A percentile compares a stretch with the other conserved stretches of the same genome.
phyloP scores from a whole-genome alignment of 1,284 basidiomycete genomes.

The Ceratobasidium sp. region DNA sequence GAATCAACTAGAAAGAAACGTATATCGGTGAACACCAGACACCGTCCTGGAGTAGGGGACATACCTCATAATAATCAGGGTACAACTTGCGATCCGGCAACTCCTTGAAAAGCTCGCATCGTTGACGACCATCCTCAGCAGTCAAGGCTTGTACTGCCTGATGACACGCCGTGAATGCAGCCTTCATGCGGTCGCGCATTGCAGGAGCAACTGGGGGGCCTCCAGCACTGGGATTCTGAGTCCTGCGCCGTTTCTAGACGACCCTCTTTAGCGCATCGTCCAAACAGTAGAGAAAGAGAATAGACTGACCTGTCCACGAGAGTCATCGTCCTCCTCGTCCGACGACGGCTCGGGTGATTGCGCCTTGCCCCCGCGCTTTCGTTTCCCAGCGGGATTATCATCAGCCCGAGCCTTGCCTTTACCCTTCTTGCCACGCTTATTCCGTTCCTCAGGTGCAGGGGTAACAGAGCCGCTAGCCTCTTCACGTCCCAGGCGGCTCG shows the following conservation, averaged over 20 bases:
- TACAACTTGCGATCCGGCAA: constrained; percentile 75
- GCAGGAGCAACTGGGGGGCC: constrained; percentile 63
- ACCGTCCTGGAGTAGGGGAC: background rate
- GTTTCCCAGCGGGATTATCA: constrained; percentile 57
- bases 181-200: constrained; percentile 82
- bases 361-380: constrained; percentile 79
- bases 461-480: constrained; percentile 56
- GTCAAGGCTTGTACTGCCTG: constrained; percentile 81
- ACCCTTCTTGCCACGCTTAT: constrained; percentile 38
- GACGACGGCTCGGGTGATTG: constrained; percentile 80
- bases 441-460: constrained; percentile 28
- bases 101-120: constrained; percentile 85
- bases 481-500: constrained; percentile 33
- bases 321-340: constrained; percentile 71
- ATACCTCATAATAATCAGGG: constrained; percentile 48
- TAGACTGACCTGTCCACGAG: constrained; percentile 67
- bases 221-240: constrained; percentile 53
- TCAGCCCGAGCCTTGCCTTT: constrained; percentile 42
- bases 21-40: constrained; percentile 64
- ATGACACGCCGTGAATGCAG: constrained; percentile 82
- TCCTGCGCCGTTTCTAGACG: constrained; percentile 80
- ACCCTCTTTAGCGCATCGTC: too few relatives aligned
- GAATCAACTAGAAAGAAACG: constrained; percentile 87
- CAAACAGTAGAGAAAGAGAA: constrained; percentile 21
- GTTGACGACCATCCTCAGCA: constrained; percentile 77